These are phyloP conservation scores for Penicillium brasilianum DNA, from an alignment of 2,329 filamentous ascomycete genomes.

Conservation along the genomic window DNA sequence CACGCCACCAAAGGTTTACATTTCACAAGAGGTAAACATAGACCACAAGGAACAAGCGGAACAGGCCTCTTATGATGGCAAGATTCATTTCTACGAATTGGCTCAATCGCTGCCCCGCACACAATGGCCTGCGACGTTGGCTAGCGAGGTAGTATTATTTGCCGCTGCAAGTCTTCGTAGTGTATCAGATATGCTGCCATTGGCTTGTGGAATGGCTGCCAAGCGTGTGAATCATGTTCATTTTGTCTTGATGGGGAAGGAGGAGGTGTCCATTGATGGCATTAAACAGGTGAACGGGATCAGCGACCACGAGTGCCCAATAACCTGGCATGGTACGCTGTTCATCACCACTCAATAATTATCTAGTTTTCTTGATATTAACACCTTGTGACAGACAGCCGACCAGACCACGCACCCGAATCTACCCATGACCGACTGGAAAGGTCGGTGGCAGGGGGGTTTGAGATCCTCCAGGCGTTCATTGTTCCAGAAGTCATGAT, in stretches of 20 bases:
- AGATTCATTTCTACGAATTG: slow-evolving; percentile 70
- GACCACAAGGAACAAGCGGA: slow-evolving; percentile 19
- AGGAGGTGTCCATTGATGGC: slow-evolving; percentile 69
- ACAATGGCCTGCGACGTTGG: slow-evolving; percentile 61
- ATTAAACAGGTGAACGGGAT: slow-evolving; percentile 80
- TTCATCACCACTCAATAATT: slow-evolving; percentile 53
- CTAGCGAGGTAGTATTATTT: slow-evolving; percentile 72
- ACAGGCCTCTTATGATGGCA: slow-evolving; percentile 63
- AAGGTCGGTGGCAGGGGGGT: slow-evolving; percentile 65
- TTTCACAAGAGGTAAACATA: slow-evolving; percentile 20
- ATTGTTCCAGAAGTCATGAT: slow-evolving; percentile 79
- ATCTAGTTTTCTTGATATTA: slow-evolving; percentile 34
- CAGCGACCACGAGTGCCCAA: slow-evolving; percentile 66
- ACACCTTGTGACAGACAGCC: slow-evolving; percentile 60
- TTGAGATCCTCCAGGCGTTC: slow-evolving; percentile 73
- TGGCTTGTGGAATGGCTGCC: slow-evolving; percentile 84
- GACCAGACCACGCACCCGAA: slow-evolving; percentile 71
- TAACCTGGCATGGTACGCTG: slow-evolving; percentile 62
- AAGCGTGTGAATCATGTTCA: slow-evolving; percentile 76
- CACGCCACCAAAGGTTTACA: slow-evolving; percentile 12
- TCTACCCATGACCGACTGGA: slow-evolving; percentile 75
- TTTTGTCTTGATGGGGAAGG: slow-evolving; percentile 76
- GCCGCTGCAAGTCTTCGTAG: slow-evolving; percentile 76
- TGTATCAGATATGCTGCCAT: slow-evolving; percentile 72
- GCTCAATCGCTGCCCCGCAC: slow-evolving; percentile 64